phyloP scores from a whole-genome alignment of 495 filamentous ascomycete genomes.

The Neurospora sp. region DNA sequence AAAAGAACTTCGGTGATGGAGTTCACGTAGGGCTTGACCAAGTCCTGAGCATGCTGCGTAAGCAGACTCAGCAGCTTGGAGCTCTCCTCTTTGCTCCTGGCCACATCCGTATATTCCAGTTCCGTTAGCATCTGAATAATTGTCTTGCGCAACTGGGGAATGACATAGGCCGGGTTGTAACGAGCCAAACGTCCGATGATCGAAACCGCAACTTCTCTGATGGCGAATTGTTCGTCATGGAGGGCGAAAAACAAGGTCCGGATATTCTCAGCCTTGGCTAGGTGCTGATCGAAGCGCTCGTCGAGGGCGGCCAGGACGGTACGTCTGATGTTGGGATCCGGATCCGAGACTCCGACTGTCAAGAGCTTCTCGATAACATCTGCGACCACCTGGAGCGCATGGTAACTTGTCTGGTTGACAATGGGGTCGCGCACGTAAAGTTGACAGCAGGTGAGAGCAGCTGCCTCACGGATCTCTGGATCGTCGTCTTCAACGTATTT shows the following conservation, averaged over 20 bases:
- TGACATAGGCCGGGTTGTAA: conserved; percentile 93
- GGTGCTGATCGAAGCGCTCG: conserved; percentile 85
- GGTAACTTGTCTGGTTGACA: conserved; percentile 91
- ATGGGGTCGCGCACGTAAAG: conserved; percentile 94
- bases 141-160: conserved; percentile 85
- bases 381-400: conserved; percentile 91
- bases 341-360: conserved; percentile 87
- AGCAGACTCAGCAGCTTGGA: conserved; percentile 86
- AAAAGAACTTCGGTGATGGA: conserved; percentile 85
- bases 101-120: conserved; percentile 87
- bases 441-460: conserved; percentile 94
- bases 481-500: conserved; percentile 96
- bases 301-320: conserved; percentile 85
- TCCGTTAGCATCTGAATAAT: conserved; percentile 94
- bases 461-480: conserved; percentile 84
- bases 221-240: conserved; percentile 88
- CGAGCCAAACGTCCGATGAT: conserved; percentile 90
- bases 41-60: conserved; percentile 76
- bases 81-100: conserved; percentile 90
- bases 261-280: conserved; percentile 93
- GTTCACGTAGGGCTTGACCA: conserved; percentile 92
- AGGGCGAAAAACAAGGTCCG: conserved; percentile 89
- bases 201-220: conserved; percentile 86
- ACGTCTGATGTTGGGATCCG: conserved; percentile 75
- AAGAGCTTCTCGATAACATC: conserved; percentile 95